Conservation (phyloP, 1,139 yeast genomes). For the Hemisphaericaspora xylanilytica region DNA sequence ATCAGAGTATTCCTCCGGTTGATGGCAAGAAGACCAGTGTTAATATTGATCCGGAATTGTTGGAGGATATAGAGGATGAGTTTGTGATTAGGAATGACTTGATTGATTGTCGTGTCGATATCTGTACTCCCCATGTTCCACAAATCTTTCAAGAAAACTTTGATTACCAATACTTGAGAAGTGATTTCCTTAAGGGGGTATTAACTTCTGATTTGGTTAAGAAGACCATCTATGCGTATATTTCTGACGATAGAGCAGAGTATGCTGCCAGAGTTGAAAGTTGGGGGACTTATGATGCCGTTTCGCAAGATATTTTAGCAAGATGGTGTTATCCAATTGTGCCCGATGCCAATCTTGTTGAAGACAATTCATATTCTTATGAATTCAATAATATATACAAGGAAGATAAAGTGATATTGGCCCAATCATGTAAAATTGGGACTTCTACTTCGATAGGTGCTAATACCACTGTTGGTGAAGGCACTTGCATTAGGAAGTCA, state of each 20-base stretch:
- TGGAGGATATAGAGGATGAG: conserved; percentile 71
- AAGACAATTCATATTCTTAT: conserved; percentile 70
- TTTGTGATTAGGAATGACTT: conserved; percentile 83
- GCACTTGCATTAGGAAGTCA: conserved; percentile 55
- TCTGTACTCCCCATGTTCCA: conserved; percentile 92
- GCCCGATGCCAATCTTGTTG: conserved; percentile 77
- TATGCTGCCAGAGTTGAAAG: conserved; percentile 95
- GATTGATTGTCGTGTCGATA: conserved; percentile 94
- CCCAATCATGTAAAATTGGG: conserved; percentile 85
- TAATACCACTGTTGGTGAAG: conserved; percentile 63
- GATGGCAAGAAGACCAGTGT: conserved; percentile 55
- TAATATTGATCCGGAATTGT: conserved; percentile 77
- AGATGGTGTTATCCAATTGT: conserved; percentile 93
- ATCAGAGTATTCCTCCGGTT: conserved; percentile 71
- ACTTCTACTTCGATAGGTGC: conserved; percentile 78
- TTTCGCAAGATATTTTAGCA: conserved; percentile 85
- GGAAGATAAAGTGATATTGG: conserved; percentile 77
- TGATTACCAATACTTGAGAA: conserved; percentile 83
- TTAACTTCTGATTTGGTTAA: conserved; percentile 86
- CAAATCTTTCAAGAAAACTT: conserved; percentile 94
- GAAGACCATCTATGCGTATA: conserved; percentile 86
- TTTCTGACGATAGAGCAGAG: conserved; percentile 57
- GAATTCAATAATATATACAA: conserved; percentile 85
- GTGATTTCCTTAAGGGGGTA: conserved; percentile 88
- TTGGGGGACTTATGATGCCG: conserved; percentile 88